phyloP scores from a whole-genome alignment of 2,329 filamentous ascomycete species.

The Microsporum ferrugineum region DNA sequence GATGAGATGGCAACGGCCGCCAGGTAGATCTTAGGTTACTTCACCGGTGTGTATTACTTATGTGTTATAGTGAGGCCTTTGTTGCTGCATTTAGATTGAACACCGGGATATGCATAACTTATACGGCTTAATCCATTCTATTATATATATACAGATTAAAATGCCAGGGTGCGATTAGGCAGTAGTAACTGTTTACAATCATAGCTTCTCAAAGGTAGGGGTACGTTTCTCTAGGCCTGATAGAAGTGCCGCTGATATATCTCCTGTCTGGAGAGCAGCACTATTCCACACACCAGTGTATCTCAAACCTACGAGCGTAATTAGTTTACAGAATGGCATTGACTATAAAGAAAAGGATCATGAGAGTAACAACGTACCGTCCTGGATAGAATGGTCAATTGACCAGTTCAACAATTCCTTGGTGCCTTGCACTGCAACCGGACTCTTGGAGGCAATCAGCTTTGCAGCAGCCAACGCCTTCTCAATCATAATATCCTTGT shows the following conservation, averaged over 20 bases:
- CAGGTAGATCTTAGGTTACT: not conserved
- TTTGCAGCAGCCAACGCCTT: slow-evolving; percentile 53
- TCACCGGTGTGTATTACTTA: not conserved
- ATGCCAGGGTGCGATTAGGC: not conserved
- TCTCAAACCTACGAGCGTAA: slow-evolving; percentile 45
- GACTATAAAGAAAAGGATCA: not conserved
- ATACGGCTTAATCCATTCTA: not conserved
- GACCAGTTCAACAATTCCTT: slow-evolving; percentile 79
- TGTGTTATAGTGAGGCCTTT: not conserved
- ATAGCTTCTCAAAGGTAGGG: slow-evolving; percentile 78
- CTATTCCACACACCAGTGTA: slow-evolving; percentile 86
- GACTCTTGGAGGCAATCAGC: slow-evolving; percentile 67
- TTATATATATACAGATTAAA: not conserved
- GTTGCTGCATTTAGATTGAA: not conserved
- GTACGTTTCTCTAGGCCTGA: slow-evolving; percentile 68
- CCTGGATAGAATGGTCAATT: slow-evolving; percentile 63
- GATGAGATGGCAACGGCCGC: slow-evolving; percentile 16
- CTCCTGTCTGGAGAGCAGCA: slow-evolving; percentile 66
- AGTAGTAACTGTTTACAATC: not conserved
- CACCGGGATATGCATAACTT: not conserved
- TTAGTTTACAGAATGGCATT: not conserved
- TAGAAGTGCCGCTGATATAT: slow-evolving; percentile 62
- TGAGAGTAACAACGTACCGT: slow-evolving; percentile 45
- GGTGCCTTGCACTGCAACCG: slow-evolving; percentile 74
- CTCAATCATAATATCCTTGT: slow-evolving; percentile 51